Conservation (phyloP, 2,329 filamentous ascomycete genomes). For the Lachnellula cervina region DNA sequence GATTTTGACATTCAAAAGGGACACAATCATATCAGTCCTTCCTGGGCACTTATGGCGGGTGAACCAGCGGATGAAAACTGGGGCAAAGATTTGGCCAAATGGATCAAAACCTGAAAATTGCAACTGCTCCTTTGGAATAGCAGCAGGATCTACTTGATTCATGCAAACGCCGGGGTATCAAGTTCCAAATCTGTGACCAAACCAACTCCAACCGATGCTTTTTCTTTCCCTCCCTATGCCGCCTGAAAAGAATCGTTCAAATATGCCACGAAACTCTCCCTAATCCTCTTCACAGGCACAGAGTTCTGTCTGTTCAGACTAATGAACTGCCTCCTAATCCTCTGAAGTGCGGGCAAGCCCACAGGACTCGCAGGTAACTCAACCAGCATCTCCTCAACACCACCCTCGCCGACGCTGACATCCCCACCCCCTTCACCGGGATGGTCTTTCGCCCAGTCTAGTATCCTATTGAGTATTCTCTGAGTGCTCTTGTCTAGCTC, state of each 20-base stretch:
- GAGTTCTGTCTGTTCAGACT: conserved; percentile 67
- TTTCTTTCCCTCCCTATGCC: conserved; percentile 8
- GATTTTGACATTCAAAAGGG: conserved; percentile 18
- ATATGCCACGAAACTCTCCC: conserved; percentile 61
- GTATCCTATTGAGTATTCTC: conserved; percentile 65
- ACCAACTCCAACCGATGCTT: not conserved
- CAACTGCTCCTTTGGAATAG: not conserved
- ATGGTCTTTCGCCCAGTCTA: conserved; percentile 64
- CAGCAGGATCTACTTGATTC: not conserved
- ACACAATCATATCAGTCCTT: conserved; percentile 31
- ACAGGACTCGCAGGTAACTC: conserved; percentile 62
- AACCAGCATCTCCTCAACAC: conserved; percentile 49
- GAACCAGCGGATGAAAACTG: conserved; percentile 27
- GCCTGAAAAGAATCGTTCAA: conserved; percentile 59
- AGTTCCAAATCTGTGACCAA: conserved; percentile 6
- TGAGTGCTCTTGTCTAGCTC: conserved; percentile 75
- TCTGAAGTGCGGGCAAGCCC: conserved; percentile 70
- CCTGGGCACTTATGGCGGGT: conserved; percentile 23
- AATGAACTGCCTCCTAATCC: conserved; percentile 73
- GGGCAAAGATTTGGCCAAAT: conserved; percentile 25
- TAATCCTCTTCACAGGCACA: conserved; percentile 49
- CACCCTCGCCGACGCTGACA: conserved; percentile 36
- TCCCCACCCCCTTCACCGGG: conserved; percentile 54
- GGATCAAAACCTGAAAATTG: conserved; percentile 21
- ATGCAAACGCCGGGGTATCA: conserved; percentile 6